These are phyloP conservation scores for Calonectria multiphialidica DNA, from an alignment of 2,329 filamentous ascomycete genomes.

Conservation along the genomic window DNA sequence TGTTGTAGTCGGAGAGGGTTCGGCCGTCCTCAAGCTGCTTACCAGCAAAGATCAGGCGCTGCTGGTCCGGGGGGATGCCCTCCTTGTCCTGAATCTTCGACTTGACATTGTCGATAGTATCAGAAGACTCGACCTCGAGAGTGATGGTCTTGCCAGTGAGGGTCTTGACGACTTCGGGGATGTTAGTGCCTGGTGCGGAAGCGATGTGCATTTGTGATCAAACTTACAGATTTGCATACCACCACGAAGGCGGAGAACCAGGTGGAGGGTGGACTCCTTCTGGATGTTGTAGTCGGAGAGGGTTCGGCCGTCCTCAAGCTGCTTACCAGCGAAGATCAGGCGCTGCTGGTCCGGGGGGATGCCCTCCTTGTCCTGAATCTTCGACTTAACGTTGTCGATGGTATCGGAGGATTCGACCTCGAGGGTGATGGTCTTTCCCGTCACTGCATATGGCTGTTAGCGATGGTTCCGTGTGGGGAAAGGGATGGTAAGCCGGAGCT, in stretches of 20 bases:
- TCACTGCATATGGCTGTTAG: conserved; percentile 63
- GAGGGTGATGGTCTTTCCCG: conserved; percentile 70
- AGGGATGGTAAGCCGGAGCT: conserved; percentile 35
- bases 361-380: conserved; percentile 99
- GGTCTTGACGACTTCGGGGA: conserved; percentile 75
- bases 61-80: conserved; percentile 94
- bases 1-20: conserved; percentile 93
- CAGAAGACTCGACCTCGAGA: conserved; percentile 87
- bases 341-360: conserved; percentile 97
- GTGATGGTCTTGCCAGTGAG: conserved; percentile 96
- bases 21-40: conserved; percentile 97
- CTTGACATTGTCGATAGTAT: conserved; percentile 98
- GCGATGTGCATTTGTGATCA: fast-evolving
- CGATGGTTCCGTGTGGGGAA: neutral
- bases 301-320: conserved; percentile 87
- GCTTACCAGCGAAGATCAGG: conserved; percentile 96
- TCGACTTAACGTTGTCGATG: conserved; percentile 97
- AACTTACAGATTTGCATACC: conserved; percentile 75
- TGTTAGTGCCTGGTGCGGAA: conserved; percentile 29
- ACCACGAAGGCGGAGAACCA: conserved; percentile 79
- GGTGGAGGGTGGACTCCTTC: conserved; percentile 77
- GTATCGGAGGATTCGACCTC: conserved; percentile 92
- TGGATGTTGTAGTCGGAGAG: conserved; percentile 69
- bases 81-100: conserved; percentile 98
- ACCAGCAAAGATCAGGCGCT: conserved; percentile 94